Percentiles rank a stretch among this genome's conserved stretches.
phyloP scores from a whole-genome alignment of 73 alveolate species.

The Symbiodinium natans region DNA sequence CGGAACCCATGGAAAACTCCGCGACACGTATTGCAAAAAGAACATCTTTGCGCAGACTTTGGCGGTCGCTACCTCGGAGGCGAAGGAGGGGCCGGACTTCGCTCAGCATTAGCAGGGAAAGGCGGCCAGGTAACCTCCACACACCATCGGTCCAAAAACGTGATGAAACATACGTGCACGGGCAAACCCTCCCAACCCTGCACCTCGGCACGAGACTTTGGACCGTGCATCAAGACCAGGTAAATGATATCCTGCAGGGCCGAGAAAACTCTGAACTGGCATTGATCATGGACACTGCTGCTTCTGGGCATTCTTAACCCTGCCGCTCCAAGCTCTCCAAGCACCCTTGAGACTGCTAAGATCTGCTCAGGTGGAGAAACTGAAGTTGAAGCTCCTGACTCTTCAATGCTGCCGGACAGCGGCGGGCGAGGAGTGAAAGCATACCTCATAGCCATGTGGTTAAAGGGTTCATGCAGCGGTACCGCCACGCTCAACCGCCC shows the following conservation, averaged over 20 bases:
- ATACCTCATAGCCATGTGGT: neutral
- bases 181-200: neutral
- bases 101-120: neutral
- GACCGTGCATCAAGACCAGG: neutral
- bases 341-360: no score
- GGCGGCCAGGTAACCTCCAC: conserved; percentile 3
- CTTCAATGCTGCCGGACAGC: neutral
- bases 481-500: no score
- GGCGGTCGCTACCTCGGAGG: neutral
- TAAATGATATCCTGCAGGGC: neutral
- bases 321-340: no score
- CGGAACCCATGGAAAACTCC: no score
- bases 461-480: no score
- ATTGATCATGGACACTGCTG: no score
- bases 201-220: neutral
- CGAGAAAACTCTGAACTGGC: no score
- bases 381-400: neutral
- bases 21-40: no score
- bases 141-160: no score
- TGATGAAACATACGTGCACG: neutral
- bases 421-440: neutral
- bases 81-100: neutral
- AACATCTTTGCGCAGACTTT: no score
- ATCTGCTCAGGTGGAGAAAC: no score
- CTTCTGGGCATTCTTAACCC: no score